phyloP scores from a whole-genome alignment of 2,329 filamentous ascomycete genomes.

The Rhynchosporium graminicola region DNA sequence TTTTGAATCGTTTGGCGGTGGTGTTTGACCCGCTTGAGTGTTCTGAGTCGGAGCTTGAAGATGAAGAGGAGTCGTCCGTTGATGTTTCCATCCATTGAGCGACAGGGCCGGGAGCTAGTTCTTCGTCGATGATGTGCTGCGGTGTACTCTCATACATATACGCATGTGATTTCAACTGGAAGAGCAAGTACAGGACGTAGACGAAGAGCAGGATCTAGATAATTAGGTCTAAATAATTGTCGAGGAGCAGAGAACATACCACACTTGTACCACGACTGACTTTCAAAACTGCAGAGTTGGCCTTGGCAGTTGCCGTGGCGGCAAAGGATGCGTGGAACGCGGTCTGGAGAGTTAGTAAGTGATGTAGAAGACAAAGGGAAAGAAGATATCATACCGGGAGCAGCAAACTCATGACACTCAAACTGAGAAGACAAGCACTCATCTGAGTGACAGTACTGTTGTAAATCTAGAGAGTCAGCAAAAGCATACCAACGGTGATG shows the following conservation, averaged over 20 bases:
- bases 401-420: conserved; percentile 87
- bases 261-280: conserved; percentile 42
- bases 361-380: too few species aligned
- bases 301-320: conserved; percentile 39
- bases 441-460: conserved; percentile 96
- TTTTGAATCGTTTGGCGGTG: conserved; percentile 73
- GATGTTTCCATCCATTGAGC: conserved; percentile 73
- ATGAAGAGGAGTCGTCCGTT: conserved; percentile 62
- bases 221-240: conserved; percentile 76
- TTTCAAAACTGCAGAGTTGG: conserved; percentile 59
- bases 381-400: conserved; percentile 62
- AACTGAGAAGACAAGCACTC: conserved; percentile 87
- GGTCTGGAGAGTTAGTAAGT: conserved; percentile 52
- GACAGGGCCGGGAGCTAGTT: conserved; percentile 81
- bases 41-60: conserved; percentile 68
- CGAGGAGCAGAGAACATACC: conserved; percentile 64
- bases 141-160: conserved; percentile 84
- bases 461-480: conserved; percentile 63
- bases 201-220: conserved; percentile 79
- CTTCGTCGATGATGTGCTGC: conserved; percentile 89
- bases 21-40: conserved; percentile 67
- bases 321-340: conserved; percentile 57
- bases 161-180: conserved; percentile 76
- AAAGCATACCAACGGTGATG: neutral
- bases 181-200: conserved; percentile 75